Percentiles rank a stretch among this genome's conserved stretches.
phyloP scores from a whole-genome alignment of 495 filamentous ascomycete species.

The Hypoxylon lenormandii region DNA sequence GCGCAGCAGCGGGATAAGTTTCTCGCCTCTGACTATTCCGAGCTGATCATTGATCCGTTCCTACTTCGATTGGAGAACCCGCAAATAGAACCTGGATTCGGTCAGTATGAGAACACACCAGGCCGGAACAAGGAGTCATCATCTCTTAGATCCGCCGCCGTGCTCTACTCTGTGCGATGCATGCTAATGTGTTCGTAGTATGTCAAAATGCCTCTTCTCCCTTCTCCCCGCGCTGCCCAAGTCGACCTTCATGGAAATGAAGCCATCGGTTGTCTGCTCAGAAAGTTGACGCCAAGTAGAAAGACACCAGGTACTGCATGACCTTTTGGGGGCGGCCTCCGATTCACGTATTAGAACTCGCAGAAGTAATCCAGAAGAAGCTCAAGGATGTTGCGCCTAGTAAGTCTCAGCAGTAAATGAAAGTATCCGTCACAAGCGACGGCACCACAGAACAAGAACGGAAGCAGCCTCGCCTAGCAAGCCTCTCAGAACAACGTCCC shows the following conservation, averaged over 20 bases:
- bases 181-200: conserved; percentile 37
- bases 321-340: conserved; percentile 90
- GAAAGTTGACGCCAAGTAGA: conserved; percentile 31
- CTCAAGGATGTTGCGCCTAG: conserved; percentile 73
- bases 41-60: conserved; percentile 79
- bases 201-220: conserved; percentile 9
- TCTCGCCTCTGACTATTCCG: conserved; percentile 72
- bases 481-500: neutral
- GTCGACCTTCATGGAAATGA: neutral
- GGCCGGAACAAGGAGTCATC: neutral
- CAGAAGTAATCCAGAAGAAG: conserved; percentile 73
- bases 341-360: conserved; percentile 71
- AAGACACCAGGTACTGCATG: conserved; percentile 81
- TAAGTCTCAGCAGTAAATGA: conserved; percentile 53
- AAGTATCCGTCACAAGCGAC: neutral
- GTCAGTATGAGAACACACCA: conserved; percentile 29
- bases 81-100: conserved; percentile 70
- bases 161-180: neutral
- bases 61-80: conserved; percentile 73
- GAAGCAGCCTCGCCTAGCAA: too few relatives aligned
- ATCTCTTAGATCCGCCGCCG: neutral
- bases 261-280: conserved; percentile 11
- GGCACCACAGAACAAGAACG: neutral
- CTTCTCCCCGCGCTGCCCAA: neutral
- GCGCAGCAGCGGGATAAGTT: conserved; percentile 75